phyloP scores from a whole-genome alignment of 2,329 filamentous ascomycete species.

The Aureobasidium mangrovei region DNA sequence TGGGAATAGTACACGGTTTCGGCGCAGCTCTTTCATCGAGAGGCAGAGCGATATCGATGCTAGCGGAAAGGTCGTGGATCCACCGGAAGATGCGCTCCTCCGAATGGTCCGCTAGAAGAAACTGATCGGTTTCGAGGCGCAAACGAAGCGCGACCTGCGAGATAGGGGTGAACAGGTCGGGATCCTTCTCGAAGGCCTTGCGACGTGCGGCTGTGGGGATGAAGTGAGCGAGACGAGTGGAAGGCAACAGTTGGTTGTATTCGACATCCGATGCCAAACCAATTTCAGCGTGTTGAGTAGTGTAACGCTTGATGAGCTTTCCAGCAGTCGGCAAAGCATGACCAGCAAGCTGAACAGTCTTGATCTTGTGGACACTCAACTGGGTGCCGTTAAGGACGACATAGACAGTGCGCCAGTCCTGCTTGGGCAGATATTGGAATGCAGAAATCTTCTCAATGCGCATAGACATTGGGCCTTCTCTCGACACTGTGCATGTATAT shows the following conservation, averaged over 20 bases:
- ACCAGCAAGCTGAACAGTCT: conserved; percentile 34
- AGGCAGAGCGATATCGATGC: conserved; percentile 60
- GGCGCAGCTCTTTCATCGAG: conserved; percentile 56
- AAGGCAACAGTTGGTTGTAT: conserved; percentile 43
- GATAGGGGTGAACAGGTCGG: conserved; percentile 37
- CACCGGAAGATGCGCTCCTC: conserved; percentile 59
- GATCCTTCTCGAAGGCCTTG: conserved; percentile 37
- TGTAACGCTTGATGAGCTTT: conserved; percentile 57
- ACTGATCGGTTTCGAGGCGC: conserved; percentile 64
- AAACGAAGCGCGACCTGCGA: conserved; percentile 59
- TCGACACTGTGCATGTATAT: conserved; percentile 27
- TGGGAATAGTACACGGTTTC: conserved; percentile 39
- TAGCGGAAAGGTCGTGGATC: conserved; percentile 61
- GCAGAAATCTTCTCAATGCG: conserved; percentile 28
- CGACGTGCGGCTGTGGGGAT: conserved; percentile 32
- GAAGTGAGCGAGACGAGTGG: conserved; percentile 37
- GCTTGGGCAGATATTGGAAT: conserved; percentile 21
- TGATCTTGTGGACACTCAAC: conserved; percentile 56
- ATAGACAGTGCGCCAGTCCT: conserved; percentile 39
- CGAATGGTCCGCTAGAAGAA: conserved; percentile 58
- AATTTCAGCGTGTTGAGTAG: conserved; percentile 64
- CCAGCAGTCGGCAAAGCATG: conserved; percentile 36
- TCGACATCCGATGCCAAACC: conserved; percentile 65
- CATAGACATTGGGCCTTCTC: conserved; percentile 25
- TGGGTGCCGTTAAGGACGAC: conserved; percentile 60